phyloP scores from a whole-genome alignment of 768 basidiomycete species.

The Chalciporus piperatus region DNA sequence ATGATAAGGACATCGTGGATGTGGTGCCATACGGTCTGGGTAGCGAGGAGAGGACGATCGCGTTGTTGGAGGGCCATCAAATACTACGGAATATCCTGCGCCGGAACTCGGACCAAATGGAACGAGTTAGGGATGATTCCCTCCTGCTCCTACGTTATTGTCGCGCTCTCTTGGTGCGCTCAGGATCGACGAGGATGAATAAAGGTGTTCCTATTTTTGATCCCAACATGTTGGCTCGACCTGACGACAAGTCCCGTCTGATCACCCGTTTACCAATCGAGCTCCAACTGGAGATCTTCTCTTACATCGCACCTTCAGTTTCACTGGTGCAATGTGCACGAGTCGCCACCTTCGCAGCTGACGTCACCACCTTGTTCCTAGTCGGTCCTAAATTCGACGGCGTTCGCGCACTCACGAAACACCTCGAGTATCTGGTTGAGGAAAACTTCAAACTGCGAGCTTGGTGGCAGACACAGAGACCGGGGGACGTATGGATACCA shows the following conservation, averaged over 20 bases:
- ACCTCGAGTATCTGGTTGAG: neutral
- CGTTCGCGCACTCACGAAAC: neutral
- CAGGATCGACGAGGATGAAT: slow-evolving; percentile 4
- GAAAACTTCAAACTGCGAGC: neutral
- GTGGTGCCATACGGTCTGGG: slow-evolving; percentile 15
- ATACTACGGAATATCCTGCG: slow-evolving; percentile 31
- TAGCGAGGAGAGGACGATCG: too few species aligned
- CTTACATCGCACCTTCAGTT: slow-evolving; percentile 49
- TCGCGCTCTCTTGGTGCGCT: slow-evolving; percentile 41
- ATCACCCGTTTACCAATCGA: slow-evolving; percentile 47
- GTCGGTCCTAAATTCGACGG: slow-evolving; percentile 19
- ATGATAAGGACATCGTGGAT: slow-evolving; percentile 32
- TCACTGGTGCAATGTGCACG: slow-evolving; percentile 48
- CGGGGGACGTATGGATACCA: slow-evolving; percentile 28
- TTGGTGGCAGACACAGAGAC: neutral
- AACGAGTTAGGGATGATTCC: slow-evolving; percentile 41
- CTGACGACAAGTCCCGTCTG: slow-evolving; percentile 8
- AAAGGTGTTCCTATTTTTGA: neutral
- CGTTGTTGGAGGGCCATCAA: slow-evolving; percentile 19
- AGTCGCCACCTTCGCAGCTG: slow-evolving; percentile 47
- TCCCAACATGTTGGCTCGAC: neutral
- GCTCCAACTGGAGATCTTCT: slow-evolving; percentile 50
- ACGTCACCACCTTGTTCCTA: slow-evolving; percentile 41
- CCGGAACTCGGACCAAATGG: slow-evolving; percentile 44
- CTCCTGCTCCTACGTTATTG: slow-evolving; percentile 44